A percentile compares a stretch with the other conserved stretches of the same genome.
phyloP scores from a whole-genome alignment of 169 alveolate species.

The Miamiensis avidus region DNA sequence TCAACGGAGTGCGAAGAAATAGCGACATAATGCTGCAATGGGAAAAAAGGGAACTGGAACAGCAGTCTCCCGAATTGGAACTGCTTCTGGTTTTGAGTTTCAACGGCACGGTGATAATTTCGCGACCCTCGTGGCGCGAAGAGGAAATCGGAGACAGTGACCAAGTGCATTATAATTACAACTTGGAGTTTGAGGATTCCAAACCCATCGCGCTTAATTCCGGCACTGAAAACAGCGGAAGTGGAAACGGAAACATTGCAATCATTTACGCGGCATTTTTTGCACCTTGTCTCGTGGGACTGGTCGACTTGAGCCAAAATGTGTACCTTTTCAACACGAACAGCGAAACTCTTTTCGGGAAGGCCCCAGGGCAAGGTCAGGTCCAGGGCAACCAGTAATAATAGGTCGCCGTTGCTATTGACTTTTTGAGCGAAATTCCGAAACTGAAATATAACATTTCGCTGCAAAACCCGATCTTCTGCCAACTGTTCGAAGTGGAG shows the following conservation, averaged over 20 bases:
- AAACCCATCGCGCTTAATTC: neutral
- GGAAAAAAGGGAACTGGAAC: neutral
- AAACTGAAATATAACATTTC: neutral
- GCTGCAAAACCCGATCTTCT: neutral
- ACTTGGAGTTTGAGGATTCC: neutral
- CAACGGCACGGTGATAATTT: no score
- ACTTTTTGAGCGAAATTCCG: neutral
- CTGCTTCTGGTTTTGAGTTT: neutral
- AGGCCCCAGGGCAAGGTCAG: no score
- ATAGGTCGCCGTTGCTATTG: no score
- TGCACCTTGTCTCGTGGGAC: neutral
- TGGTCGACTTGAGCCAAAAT: neutral
- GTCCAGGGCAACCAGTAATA: no score
- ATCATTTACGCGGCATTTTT: no score
- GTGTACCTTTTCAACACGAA: neutral
- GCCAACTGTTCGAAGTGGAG: neutral
- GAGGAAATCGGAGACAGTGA: neutral
- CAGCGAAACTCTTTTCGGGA: neutral
- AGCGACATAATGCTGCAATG: neutral
- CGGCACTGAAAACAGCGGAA: neutral
- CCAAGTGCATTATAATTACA: neutral
- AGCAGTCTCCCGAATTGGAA: neutral
- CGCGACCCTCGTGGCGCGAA: neutral
- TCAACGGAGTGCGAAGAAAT: neutral
- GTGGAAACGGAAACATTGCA: no score